Conservation (phyloP, 1,284 basidiomycete genomes). For the Pascua sp. region DNA sequence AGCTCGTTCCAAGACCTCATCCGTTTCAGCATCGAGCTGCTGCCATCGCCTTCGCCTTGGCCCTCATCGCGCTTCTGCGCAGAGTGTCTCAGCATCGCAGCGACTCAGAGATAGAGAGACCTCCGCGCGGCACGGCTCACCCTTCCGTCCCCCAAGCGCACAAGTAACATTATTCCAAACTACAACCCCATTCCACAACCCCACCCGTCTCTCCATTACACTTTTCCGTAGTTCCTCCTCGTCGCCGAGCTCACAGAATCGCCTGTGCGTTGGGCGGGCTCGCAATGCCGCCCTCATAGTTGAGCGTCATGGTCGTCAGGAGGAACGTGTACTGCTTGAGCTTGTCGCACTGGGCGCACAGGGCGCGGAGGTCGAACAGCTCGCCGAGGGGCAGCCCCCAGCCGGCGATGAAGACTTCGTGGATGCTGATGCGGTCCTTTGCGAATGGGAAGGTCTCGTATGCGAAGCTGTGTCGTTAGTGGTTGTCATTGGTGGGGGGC, state of each 20-base stretch:
- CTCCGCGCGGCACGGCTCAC: too few relatives aligned
- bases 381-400: slow-evolving; percentile 50
- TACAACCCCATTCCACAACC: too few relatives aligned
- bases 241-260: slow-evolving; percentile 27
- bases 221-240: too few relatives aligned
- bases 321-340: slow-evolving; percentile 49
- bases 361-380: slow-evolving; percentile 49
- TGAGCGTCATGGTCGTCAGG: slow-evolving; percentile 46
- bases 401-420: slow-evolving; percentile 39
- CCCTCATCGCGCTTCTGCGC: too few relatives aligned
- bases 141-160: too few relatives aligned
- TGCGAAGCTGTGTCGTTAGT: slow-evolving; percentile 23
- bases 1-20: too few relatives aligned
- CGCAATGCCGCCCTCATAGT: slow-evolving; percentile 50
- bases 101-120: too few relatives aligned
- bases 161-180: too few relatives aligned
- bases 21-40: too few relatives aligned
- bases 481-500: not conserved
- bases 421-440: slow-evolving; percentile 12
- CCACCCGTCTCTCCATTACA: too few relatives aligned
- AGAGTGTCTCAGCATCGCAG: too few relatives aligned
- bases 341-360: slow-evolving; percentile 40
- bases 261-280: slow-evolving; percentile 51
- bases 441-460: slow-evolving; percentile 29
- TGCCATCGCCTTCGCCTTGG: too few relatives aligned